These are phyloP conservation scores for Colletotrichum graminicola DNA, from an alignment of 2,329 filamentous ascomycete species.

Conservation along the genomic window DNA sequence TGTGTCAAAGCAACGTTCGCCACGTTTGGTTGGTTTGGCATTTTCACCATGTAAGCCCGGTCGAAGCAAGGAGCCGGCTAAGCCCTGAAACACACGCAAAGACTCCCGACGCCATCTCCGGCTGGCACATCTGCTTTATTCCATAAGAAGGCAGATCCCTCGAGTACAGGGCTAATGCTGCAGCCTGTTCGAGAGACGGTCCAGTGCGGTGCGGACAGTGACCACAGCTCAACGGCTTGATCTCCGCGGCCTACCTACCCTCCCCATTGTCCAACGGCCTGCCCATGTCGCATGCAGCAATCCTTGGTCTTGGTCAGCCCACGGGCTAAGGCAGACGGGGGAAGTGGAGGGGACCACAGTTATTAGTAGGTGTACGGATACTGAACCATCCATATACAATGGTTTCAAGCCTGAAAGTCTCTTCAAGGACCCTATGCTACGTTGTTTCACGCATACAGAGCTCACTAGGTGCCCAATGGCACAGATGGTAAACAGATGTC, in stretches of 20 bases:
- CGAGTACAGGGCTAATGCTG: not conserved
- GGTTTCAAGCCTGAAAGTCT: slow-evolving; percentile 27
- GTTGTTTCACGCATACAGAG: too few species aligned
- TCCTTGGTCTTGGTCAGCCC: slow-evolving; percentile 6
- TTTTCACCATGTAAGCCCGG: not conserved
- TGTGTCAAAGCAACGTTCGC: slow-evolving; percentile 1
- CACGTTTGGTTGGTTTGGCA: not conserved
- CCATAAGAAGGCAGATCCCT: not conserved
- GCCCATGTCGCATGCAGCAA: slow-evolving; percentile 19
- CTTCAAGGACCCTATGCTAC: not conserved
- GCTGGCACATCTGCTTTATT: not conserved
- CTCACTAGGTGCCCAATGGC: not conserved
- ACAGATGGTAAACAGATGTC: not conserved
- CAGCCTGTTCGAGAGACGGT: not conserved
- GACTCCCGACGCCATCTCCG: not conserved
- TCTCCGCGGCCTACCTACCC: not conserved
- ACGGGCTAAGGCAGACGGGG: not conserved
- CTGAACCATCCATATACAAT: not conserved
- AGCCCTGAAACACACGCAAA: too few species aligned
- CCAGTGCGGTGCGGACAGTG: slow-evolving; percentile 10
- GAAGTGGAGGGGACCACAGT: slow-evolving; percentile 9
- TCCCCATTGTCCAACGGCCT: not conserved
- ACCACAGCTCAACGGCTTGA: not conserved
- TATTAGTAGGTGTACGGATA: slow-evolving; percentile 1
- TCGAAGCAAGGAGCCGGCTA: not conserved